Base-by-base conservation (phyloP, 306 rosid species). In the Biancaea sappan region DNA sequence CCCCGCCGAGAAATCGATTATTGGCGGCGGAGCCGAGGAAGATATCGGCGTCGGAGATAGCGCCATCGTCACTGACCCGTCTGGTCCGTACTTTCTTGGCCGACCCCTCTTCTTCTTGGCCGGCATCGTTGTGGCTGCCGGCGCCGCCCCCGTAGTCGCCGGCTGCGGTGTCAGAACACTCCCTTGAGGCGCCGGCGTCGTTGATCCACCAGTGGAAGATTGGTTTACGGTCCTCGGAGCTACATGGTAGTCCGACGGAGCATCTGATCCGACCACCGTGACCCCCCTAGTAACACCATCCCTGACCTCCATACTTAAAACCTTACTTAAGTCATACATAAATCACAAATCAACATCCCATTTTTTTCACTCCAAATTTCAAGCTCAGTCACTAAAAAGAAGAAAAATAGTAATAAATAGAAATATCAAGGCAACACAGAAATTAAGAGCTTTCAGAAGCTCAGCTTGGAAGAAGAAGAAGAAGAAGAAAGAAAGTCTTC, bases 221-320 rank as follows among this genome's bases (percentile, higher is more conserved):
- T 87, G 66, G 71, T 54, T 86, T 65, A 88, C 96, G 8, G 87
- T 72, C 87, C 97, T 92, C 38, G 96, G 97, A 80, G 98, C 96
- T 61, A 91, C 86, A 65, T 87, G 97, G 75, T 88, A 94, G 71
- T 91, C 94, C 73, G 96, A 87, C 78, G 97, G 96, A 85, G 97
- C 91, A 84, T 94, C 97, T 63, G 96, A 91, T 88, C 91, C 97
- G 61, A 91, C 95, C 83, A 94, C 97, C 84, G 97, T 88, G 71
- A 94, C 98, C 74, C 94, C 96, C 69, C 96, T 87, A 62, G 75
- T 86, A 65, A 86, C 87, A 16, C 86, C 91, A 57, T 90, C 98
- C 68, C 92, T 89, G 29, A 85, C 86, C 83, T 94, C 98, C 98
- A 94, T 94, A 41, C 57, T 74, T 75, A 81, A 79, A 79, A 71